Evolutionary conservation across 2,329 filamentous ascomycete species (phyloP).

Genomic region (Cytospora leucostoma): DNA sequence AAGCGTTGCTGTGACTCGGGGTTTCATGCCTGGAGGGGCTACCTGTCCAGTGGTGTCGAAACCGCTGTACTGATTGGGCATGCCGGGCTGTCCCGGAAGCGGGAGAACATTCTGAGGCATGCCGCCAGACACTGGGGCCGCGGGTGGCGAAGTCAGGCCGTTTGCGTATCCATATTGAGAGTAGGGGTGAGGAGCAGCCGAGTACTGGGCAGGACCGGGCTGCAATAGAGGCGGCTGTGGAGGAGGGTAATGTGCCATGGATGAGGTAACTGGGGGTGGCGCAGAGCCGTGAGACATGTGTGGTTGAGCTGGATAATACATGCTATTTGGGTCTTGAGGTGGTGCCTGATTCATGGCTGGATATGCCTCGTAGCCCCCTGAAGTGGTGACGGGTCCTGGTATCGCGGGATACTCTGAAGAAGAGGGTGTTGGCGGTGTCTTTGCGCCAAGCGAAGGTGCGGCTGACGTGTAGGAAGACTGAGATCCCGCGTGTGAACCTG

Average conservation of each 20-base stretch:
- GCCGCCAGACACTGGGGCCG: slow-evolving; percentile 67
- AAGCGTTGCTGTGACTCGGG: slow-evolving; percentile 89
- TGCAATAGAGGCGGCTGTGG: slow-evolving; percentile 77
- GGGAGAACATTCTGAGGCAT: slow-evolving; percentile 72
- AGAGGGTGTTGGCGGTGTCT: slow-evolving; percentile 72
- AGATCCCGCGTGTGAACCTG: slow-evolving; percentile 53
- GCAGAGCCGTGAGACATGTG: slow-evolving; percentile 79
- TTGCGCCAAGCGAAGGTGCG: slow-evolving; percentile 64
- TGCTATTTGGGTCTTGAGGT: slow-evolving; percentile 56
- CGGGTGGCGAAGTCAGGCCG: slow-evolving; percentile 79
- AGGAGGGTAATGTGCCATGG: slow-evolving; percentile 75
- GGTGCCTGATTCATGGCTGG: slow-evolving; percentile 78
- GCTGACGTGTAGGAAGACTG: slow-evolving; percentile 57
- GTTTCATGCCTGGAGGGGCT: slow-evolving; percentile 92
- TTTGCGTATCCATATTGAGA: slow-evolving; percentile 72
- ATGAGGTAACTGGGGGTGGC: slow-evolving; percentile 73
- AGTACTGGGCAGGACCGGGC: slow-evolving; percentile 70
- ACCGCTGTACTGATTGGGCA: slow-evolving; percentile 59
- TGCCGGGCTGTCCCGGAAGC: slow-evolving; percentile 60
- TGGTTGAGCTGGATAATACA: slow-evolving; percentile 72
- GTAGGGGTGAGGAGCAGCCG: slow-evolving; percentile 59
- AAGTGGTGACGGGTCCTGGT: slow-evolving; percentile 37
- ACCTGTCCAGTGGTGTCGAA: slow-evolving; percentile 90
- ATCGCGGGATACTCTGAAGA: slow-evolving; percentile 54
- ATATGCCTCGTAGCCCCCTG: slow-evolving; percentile 45